These are phyloP conservation scores for Lepidopterella palustris DNA, from an alignment of 495 filamentous ascomycete species.

Conservation along the genomic window DNA sequence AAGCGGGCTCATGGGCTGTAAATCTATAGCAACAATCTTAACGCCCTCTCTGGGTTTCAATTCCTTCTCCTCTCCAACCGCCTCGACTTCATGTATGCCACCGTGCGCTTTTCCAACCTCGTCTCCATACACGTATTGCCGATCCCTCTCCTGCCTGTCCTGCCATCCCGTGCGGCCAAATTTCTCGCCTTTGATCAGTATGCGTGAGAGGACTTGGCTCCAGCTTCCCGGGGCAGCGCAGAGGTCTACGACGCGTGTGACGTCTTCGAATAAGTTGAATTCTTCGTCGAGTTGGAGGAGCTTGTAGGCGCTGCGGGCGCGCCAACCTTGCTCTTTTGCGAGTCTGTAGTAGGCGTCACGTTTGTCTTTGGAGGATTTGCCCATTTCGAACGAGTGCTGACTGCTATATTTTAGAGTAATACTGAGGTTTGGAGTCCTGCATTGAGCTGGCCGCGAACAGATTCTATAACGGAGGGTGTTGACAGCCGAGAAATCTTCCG, in stretches of 20 bases:
- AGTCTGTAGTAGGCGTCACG: conserved; percentile 95
- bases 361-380: conserved; percentile 98
- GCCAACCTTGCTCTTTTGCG: conserved; percentile 98
- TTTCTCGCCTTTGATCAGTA: conserved; percentile 85
- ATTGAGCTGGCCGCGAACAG: too few species aligned
- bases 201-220: conserved; percentile 90
- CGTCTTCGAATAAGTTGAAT: conserved; percentile 82
- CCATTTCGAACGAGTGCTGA: conserved; percentile 50
- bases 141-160: conserved; percentile 55
- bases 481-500: too few species aligned
- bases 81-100: background rate
- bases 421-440: too few species aligned
- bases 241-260: conserved; percentile 91
- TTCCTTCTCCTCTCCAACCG: conserved; percentile 29
- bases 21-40: conserved; percentile 89
- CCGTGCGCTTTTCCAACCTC: conserved; percentile 4
- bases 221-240: conserved; percentile 95
- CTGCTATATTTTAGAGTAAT: too few species aligned
- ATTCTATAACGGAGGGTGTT: too few species aligned
- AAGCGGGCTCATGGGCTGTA: conserved; percentile 90
- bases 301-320: conserved; percentile 93
- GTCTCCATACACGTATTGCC: conserved; percentile 26
- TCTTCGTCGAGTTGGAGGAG: conserved; percentile 93
- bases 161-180: conserved; percentile 80
- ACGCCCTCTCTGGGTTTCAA: conserved; percentile 62